Conservation (phyloP, 2,329 filamentous ascomycete genomes). For the Alternaria brassicicola region DNA sequence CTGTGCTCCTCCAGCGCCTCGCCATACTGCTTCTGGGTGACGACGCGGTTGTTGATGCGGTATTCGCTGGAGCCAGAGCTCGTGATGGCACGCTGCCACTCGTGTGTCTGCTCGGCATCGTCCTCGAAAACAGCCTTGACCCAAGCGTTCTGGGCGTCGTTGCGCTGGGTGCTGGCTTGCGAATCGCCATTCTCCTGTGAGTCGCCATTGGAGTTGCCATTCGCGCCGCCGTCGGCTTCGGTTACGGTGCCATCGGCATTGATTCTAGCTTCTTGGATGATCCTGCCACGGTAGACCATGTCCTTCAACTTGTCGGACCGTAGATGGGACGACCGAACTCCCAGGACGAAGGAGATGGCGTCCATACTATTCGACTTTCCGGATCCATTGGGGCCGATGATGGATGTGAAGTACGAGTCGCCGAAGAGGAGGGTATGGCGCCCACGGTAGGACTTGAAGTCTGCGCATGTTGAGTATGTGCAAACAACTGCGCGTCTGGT, state of each 20-base stretch:
- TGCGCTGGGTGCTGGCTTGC: conserved; percentile 67
- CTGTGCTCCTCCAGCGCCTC: conserved; percentile 90
- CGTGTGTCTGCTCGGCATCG: conserved; percentile 91
- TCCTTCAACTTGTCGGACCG: conserved; percentile 93
- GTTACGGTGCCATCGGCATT: conserved; percentile 85
- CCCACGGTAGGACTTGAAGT: conserved; percentile 99
- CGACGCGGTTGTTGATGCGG: conserved; percentile 89
- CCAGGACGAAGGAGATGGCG: conserved; percentile 97
- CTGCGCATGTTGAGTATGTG: conserved; percentile 53
- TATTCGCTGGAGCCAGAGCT: conserved; percentile 90
- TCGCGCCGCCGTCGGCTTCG: conserved; percentile 48
- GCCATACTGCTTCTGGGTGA: conserved; percentile 92
- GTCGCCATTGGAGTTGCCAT: conserved; percentile 30
- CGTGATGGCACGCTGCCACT: conserved; percentile 95
- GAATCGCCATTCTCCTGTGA: conserved; percentile 59
- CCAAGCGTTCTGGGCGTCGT: conserved; percentile 93
- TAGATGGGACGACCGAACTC: conserved; percentile 97
- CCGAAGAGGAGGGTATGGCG: conserved; percentile 94
- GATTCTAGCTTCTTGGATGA: conserved; percentile 89
- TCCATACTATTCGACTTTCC: conserved; percentile 99
- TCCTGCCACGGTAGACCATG: conserved; percentile 92
- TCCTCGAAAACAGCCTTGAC: conserved; percentile 99
- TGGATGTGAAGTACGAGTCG: conserved; percentile 98
- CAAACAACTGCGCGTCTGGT: conserved; percentile 6
- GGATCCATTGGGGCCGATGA: conserved; percentile 99